Evolutionary conservation across 2,329 filamentous ascomycete genomes (phyloP).

Genomic region (Colletotrichum lupini): DNA sequence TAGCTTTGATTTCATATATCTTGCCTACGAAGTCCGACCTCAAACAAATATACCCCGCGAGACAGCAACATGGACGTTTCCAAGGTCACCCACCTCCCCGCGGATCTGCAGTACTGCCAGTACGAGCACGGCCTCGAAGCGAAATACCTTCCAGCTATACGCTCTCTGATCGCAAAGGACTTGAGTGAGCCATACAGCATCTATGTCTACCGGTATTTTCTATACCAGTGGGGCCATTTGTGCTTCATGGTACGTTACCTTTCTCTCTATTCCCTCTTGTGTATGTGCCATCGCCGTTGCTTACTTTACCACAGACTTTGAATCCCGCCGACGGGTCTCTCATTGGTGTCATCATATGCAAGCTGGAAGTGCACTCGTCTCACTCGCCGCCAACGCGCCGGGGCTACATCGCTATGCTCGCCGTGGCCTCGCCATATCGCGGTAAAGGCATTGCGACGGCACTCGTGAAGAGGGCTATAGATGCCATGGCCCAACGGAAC

Average conservation of each 20-base stretch:
- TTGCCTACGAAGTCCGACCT: background rate
- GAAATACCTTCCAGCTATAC: slow-evolving; percentile 83
- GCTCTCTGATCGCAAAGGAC: slow-evolving; percentile 93
- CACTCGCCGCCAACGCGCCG: slow-evolving; percentile 80
- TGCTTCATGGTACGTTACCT: slow-evolving; percentile 82
- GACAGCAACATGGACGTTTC: slow-evolving; percentile 47
- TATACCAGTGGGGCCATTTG: slow-evolving; percentile 98
- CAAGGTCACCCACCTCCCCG: slow-evolving; percentile 49
- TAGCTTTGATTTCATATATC: background rate
- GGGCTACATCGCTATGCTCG: slow-evolving; percentile 98
- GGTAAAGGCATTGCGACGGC: slow-evolving; percentile 89
- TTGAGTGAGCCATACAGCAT: slow-evolving; percentile 99
- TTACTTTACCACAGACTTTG: slow-evolving; percentile 58
- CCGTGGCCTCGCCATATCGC: slow-evolving; percentile 83
- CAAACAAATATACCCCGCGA: background rate
- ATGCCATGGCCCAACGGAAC: slow-evolving; percentile 84
- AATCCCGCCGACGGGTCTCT: slow-evolving; percentile 72
- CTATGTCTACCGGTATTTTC: slow-evolving; percentile 98
- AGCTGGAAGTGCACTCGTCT: slow-evolving; percentile 89
- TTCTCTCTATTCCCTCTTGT: background rate
- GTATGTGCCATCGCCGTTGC: background rate
- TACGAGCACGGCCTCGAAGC: slow-evolving; percentile 71
- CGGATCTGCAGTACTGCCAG: slow-evolving; percentile 68
- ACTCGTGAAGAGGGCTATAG: slow-evolving; percentile 89
- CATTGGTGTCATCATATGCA: slow-evolving; percentile 92